A percentile compares a stretch with the other conserved stretches of the same genome.
Conservation (phyloP, 2,329 filamentous ascomycete species). For the Penicillium sp. region DNA sequence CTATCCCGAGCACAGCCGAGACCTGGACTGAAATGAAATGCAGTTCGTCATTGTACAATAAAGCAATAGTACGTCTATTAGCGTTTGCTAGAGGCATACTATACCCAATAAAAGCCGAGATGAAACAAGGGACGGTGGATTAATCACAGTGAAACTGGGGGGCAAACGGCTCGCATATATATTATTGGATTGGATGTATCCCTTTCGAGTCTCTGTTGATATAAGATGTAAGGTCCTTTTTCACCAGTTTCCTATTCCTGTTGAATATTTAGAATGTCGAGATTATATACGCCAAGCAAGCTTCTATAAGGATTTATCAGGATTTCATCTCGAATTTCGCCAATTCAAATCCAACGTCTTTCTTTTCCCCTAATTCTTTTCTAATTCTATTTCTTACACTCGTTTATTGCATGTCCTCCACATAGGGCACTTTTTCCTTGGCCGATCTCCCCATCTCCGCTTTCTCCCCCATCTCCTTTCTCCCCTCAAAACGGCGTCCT, state of each 20-base stretch:
- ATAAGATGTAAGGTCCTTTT: neutral
- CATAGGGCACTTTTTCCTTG: constrained; percentile 1
- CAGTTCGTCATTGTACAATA: neutral
- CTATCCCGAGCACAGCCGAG: neutral
- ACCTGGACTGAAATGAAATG: neutral
- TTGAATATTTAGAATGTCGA: neutral
- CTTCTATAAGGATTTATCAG: neutral
- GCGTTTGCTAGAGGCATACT: constrained; percentile 8
- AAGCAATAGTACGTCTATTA: neutral
- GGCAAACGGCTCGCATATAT: neutral
- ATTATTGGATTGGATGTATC: neutral
- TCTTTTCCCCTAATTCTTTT: neutral
- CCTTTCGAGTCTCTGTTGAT: neutral
- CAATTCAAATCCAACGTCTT: neutral
- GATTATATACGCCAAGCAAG: constrained; percentile 5
- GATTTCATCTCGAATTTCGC: neutral
- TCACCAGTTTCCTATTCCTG: neutral
- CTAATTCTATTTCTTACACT: neutral
- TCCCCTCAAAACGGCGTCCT: constrained; percentile 21
- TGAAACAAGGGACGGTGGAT: constrained; percentile 20
- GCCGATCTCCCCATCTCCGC: constrained; percentile 4
- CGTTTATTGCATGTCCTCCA: neutral
- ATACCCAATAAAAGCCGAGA: constrained; percentile 3
- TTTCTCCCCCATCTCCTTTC: constrained; percentile 2
- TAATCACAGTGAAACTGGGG: constrained; percentile 14